Base-by-base conservation (phyloP, 2,329 filamentous ascomycete species). In the Arthroderma sp. region DNA sequence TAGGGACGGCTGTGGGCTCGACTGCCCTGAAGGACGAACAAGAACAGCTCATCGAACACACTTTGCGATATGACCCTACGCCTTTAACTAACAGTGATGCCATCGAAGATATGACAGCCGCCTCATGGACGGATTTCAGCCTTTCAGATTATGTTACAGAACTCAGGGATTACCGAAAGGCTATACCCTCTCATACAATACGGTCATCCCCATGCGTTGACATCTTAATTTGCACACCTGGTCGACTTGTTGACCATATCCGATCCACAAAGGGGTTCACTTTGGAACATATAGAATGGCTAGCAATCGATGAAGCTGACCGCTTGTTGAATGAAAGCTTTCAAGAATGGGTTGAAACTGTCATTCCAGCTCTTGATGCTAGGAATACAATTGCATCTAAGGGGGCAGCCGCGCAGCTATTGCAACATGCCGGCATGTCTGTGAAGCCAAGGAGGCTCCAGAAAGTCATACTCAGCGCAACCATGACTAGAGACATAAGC, bases 221-320 rank as follows among this genome's bases (percentile, higher is more conserved):
- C 59, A 76, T 96, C 31, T 72, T 98, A 28, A 83, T 95, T 42
- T 91, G 86, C 60, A 96, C 89, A 0, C 89, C 89, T 0, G 91
- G 91, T 48, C 78, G 89, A 50, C 74, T 96, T 1, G 86, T 96
- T 3, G 89, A 96, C 55, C 89, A 96, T 62, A 74, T 95, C 42
- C 81, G 82, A 51, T 80, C 81, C 48, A 96, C 89, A 0, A 77
- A 78, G 3, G 87, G 86, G 0, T 95, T 96, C 60, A 77, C 73
- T 0, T 70, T 96, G 22, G 76, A 83, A 46, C 74, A 83, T 58
- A 70, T 95, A 4, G 77, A 84, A 49, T 96, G 88, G 87, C 71
- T 96, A 0, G 77, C 95, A 2, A 83, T 95, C 38, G 89, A 96
- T 56, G 89, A 96, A 65, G 91, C 89, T 7, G 89, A 96, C 62